Conservation (phyloP, 257 asterid genomes). For the Capsicum pubescens region DNA sequence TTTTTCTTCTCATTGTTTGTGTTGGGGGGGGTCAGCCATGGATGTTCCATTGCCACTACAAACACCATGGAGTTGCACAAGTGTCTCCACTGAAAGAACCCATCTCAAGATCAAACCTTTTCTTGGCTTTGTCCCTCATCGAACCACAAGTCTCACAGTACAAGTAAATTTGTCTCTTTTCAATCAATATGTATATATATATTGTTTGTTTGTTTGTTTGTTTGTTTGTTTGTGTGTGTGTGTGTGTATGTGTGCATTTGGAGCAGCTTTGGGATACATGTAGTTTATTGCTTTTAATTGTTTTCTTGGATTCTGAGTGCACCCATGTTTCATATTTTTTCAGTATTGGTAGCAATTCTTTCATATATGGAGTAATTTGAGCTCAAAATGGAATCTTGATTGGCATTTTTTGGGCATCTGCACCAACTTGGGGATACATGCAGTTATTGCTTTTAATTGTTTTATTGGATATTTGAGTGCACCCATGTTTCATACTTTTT, state of each 20-base stretch:
- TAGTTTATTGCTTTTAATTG: not conserved
- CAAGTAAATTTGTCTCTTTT: conserved; percentile 48
- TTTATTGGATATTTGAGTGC: not conserved
- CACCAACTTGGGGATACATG: conserved; percentile 7
- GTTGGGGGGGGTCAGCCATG: conserved; percentile 43
- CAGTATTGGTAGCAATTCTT: not conserved
- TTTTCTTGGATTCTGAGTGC: not conserved
- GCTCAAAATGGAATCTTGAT: conserved; percentile 10
- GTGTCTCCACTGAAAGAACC: conserved; percentile 35
- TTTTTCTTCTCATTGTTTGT: not conserved
- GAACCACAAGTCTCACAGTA: conserved; percentile 42
- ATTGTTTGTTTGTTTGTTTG: not conserved
- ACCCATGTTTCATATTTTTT: not conserved
- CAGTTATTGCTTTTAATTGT: not conserved
- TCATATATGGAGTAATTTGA: not conserved
- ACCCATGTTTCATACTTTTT: not conserved
- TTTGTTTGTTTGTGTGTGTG: not conserved
- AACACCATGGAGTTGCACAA: conserved; percentile 52
- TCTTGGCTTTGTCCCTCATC: conserved; percentile 63
- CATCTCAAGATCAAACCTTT: conserved; percentile 64
- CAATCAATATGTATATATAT: not conserved
- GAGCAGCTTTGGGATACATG: not conserved
- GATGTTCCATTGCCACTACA: conserved; percentile 68
- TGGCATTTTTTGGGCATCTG: not conserved
- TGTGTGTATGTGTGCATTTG: not conserved